phyloP scores from a whole-genome alignment of 176 grass and related monocot species.

The Aegilops tauschii region DNA sequence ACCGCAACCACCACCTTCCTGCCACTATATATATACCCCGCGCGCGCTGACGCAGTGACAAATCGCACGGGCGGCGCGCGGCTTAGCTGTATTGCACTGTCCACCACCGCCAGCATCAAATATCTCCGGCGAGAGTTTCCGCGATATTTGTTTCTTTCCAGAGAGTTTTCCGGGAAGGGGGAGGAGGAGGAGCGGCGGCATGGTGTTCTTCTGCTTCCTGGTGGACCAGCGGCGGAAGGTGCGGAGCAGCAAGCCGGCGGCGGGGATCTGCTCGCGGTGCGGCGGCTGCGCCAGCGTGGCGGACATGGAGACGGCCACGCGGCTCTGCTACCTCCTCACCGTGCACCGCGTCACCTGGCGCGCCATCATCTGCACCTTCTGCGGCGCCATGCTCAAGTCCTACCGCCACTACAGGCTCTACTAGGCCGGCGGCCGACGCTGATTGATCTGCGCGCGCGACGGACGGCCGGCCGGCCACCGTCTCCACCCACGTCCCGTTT shows the following conservation, averaged over 20 bases:
- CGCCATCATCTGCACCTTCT: constrained; percentile 98
- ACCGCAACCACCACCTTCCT: not conserved
- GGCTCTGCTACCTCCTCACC: constrained; percentile 86
- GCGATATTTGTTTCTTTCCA: not conserved
- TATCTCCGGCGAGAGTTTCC: not conserved
- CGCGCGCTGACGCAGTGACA: not conserved
- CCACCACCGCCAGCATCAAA: not conserved
- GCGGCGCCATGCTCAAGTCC: constrained; percentile 97
- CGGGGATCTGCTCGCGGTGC: constrained; percentile 98
- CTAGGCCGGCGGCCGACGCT: not conserved
- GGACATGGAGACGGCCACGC: constrained; percentile 93
- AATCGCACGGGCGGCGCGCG: not conserved
- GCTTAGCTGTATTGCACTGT: not conserved
- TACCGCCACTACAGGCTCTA: constrained; percentile 69
- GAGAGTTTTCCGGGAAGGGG: not conserved
- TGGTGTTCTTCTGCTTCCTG: constrained; percentile 96
- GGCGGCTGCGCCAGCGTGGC: constrained; percentile 91
- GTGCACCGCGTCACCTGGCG: constrained; percentile 82
- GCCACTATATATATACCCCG: not conserved
- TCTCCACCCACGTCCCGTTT: not conserved
- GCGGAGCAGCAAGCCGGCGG: constrained; percentile 97
- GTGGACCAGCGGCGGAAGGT: constrained; percentile 90
- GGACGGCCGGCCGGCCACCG: not conserved
- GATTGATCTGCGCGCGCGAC: not conserved
- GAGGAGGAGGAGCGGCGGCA: not conserved